Evolutionary conservation across 768 basidiomycete genomes (phyloP).

Genomic region (Boletus pseudopeckii): DNA sequence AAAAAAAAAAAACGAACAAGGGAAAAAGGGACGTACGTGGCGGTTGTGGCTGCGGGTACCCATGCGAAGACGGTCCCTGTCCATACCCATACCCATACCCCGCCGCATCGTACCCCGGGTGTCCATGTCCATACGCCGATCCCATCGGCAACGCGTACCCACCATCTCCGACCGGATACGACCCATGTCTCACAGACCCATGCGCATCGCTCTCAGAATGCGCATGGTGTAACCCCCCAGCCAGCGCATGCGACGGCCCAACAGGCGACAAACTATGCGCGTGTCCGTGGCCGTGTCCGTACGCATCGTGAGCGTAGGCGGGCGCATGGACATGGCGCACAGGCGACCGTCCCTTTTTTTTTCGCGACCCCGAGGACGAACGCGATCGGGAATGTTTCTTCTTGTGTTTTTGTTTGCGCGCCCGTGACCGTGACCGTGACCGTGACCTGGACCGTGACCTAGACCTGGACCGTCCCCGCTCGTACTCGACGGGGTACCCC

Average conservation of each 20-base stretch:
- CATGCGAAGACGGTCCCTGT: too few species aligned
- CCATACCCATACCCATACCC: too few species aligned
- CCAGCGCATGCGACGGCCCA: not conserved
- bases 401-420: not conserved
- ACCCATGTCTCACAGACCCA: not conserved
- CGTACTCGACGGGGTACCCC: not conserved
- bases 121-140: not conserved
- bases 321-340: not conserved
- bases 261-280: not conserved
- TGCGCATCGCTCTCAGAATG: not conserved
- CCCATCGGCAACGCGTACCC: not conserved
- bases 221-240: not conserved
- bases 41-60: not conserved
- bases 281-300: not conserved
- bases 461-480: not conserved
- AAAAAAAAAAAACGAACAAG: not conserved
- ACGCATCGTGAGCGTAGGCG: too few species aligned
- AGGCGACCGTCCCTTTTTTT: not conserved
- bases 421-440: not conserved
- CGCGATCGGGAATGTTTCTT: conserved; percentile 2
- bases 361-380: conserved; percentile 3
- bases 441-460: not conserved
- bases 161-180: not conserved
- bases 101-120: too few species aligned
- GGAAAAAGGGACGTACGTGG: conserved; percentile 33